Conservation (phyloP, 108 stramenopile genomes). For the Cylindrotheca closterium region DNA sequence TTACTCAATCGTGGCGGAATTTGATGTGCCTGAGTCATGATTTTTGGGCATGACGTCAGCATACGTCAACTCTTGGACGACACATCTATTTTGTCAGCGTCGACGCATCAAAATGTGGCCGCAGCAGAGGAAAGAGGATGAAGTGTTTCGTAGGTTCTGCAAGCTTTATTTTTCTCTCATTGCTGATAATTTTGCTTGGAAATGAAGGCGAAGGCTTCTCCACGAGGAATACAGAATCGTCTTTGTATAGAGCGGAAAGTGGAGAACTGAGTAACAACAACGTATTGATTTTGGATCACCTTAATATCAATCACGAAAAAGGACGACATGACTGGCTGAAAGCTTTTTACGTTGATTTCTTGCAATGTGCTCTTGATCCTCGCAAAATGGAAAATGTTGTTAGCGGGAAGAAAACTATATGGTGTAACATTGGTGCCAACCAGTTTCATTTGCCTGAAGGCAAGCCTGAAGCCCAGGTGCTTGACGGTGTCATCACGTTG, state of each 20-base stretch:
- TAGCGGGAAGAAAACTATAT: constrained; percentile 33
- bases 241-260: neutral
- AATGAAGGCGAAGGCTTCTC: too few species aligned
- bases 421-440: constrained; percentile 51
- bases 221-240: too few species aligned
- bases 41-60: too few species aligned
- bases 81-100: too few species aligned
- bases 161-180: too few species aligned
- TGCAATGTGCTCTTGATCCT: constrained; percentile 58
- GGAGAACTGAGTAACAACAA: constrained; percentile 16
- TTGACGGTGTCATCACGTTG: constrained; percentile 60
- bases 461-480: constrained; percentile 44
- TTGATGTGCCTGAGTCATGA: too few species aligned
- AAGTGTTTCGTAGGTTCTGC: too few species aligned
- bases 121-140: too few species aligned
- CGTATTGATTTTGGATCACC: constrained; percentile 36
- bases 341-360: constrained; percentile 47
- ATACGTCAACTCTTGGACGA: too few species aligned
- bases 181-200: too few species aligned
- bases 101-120: too few species aligned
- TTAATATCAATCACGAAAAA: constrained; percentile 41
- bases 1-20: too few species aligned
- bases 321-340: constrained; percentile 34
- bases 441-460: constrained; percentile 64
- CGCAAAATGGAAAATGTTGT: constrained; percentile 44